phyloP scores from a whole-genome alignment of 768 basidiomycete species.

The Termitomyces sp. region DNA sequence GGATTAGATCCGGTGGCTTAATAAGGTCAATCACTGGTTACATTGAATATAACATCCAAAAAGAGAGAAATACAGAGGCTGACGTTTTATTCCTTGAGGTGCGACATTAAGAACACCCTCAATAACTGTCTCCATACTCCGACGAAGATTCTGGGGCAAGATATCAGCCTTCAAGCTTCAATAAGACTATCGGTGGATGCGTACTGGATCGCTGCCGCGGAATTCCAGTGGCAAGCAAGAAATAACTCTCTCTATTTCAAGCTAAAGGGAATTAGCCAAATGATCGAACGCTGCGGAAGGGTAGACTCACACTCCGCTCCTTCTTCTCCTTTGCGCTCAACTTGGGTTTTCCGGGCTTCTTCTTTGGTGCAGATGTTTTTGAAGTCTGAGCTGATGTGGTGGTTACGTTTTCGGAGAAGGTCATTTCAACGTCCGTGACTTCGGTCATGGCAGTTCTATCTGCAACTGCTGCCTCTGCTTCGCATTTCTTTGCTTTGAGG shows the following conservation, averaged over 20 bases:
- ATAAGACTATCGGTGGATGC: slow-evolving; percentile 17
- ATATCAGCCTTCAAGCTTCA: background rate
- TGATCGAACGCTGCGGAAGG: background rate
- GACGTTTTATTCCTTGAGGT: slow-evolving; percentile 59
- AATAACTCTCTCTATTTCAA: slow-evolving; percentile 68
- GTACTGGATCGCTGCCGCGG: slow-evolving; percentile 80
- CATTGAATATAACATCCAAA: background rate
- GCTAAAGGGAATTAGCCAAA: slow-evolving; percentile 25
- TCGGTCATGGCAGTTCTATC: slow-evolving; percentile 41
- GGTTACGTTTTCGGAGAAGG: slow-evolving; percentile 35
- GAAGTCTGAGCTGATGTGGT: slow-evolving; percentile 30
- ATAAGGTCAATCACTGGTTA: slow-evolving; percentile 71
- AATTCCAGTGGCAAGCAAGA: slow-evolving; percentile 85
- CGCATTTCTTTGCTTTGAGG: slow-evolving; percentile 35
- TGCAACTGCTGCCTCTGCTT: slow-evolving; percentile 25
- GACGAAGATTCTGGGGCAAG: slow-evolving; percentile 54
- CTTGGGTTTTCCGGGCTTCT: slow-evolving; percentile 61
- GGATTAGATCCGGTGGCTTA: slow-evolving; percentile 76
- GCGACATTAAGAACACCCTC: slow-evolving; percentile 68
- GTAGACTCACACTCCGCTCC: slow-evolving; percentile 59
- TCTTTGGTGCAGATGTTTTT: slow-evolving; percentile 40
- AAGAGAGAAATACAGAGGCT: slow-evolving; percentile 13
- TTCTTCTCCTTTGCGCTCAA: slow-evolving; percentile 79
- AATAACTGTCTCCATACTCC: slow-evolving; percentile 79
- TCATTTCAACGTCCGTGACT: slow-evolving; percentile 35